phyloP scores from a whole-genome alignment of 345 rosid species.

The Pistacia vera region DNA sequence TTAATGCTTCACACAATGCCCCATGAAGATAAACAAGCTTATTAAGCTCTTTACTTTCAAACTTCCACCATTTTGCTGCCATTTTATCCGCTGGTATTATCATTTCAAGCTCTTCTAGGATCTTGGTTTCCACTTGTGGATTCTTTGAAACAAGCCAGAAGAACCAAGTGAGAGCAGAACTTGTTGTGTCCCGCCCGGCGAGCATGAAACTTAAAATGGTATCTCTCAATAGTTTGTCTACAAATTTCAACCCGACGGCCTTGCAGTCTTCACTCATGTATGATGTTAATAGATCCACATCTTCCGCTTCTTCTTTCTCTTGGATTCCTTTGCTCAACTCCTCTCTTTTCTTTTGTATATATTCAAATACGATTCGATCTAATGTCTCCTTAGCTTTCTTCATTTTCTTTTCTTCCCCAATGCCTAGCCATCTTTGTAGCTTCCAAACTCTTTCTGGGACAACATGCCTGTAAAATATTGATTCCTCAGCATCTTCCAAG shows the following conservation, averaged over 20 bases:
- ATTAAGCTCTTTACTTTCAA: conserved; percentile 7
- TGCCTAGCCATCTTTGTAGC: conserved; percentile 30
- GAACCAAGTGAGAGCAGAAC: conserved; percentile 50
- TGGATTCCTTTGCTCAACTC: conserved; percentile 15
- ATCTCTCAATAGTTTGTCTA: conserved; percentile 55
- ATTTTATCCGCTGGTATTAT: neutral
- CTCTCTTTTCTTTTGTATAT: conserved; percentile 34
- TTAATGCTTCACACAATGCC: conserved; percentile 34
- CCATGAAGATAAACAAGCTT: conserved; percentile 42
- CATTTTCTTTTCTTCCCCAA: conserved; percentile 47
- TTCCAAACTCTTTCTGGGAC: conserved; percentile 40
- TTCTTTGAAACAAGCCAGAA: conserved; percentile 45
- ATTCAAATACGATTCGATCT: conserved; percentile 24
- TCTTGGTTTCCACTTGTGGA: conserved; percentile 33
- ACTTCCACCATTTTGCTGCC: neutral
- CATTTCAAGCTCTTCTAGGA: conserved; percentile 47
- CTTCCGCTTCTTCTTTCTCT: conserved; percentile 3
- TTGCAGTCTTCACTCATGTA: conserved; percentile 31
- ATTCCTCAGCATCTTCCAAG: conserved; percentile 41
- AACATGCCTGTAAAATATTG: conserved; percentile 23
- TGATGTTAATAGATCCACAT: conserved; percentile 41
- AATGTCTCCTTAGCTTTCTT: conserved; percentile 24
- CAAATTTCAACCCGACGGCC: conserved; percentile 20
- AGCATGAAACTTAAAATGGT: conserved; percentile 48
- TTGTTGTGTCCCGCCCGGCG: conserved; percentile 57